phyloP scores from a whole-genome alignment of 306 rosid genomes.

The Vicia sativa region DNA sequence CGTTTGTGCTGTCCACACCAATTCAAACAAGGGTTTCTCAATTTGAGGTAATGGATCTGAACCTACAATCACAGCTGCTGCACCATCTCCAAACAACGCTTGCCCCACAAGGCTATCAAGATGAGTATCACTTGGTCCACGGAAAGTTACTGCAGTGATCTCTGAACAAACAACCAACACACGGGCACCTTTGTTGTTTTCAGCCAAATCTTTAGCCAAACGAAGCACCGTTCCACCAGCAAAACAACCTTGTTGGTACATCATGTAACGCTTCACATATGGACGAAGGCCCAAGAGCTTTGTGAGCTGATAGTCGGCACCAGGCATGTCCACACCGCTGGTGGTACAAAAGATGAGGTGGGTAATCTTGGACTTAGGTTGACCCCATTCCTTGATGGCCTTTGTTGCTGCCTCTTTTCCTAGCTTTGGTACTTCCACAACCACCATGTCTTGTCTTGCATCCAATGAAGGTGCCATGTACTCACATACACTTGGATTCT shows the following conservation, averaged over 20 bases:
- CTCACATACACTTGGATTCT: slow-evolving; percentile 36
- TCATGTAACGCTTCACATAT: slow-evolving; percentile 45
- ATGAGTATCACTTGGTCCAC: slow-evolving; percentile 41
- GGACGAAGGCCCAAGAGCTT: slow-evolving; percentile 38
- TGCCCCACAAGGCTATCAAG: slow-evolving; percentile 43
- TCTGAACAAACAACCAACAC: slow-evolving; percentile 41
- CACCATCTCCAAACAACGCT: slow-evolving; percentile 42
- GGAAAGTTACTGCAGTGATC: slow-evolving; percentile 39
- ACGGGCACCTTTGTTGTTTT: slow-evolving; percentile 39
- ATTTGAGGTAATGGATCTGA: slow-evolving; percentile 29
- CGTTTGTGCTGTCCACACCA: slow-evolving; percentile 41
- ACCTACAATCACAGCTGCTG: slow-evolving; percentile 41
- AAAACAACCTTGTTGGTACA: slow-evolving; percentile 43
- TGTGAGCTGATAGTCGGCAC: slow-evolving; percentile 46
- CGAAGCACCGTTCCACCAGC: slow-evolving; percentile 43
- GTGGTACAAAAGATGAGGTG: slow-evolving; percentile 42
- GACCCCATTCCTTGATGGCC: slow-evolving; percentile 42
- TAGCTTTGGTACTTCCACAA: slow-evolving; percentile 41
- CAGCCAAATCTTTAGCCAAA: slow-evolving; percentile 41
- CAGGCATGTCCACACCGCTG: slow-evolving; percentile 46
- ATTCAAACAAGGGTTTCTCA: slow-evolving; percentile 35
- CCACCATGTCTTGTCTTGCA: slow-evolving; percentile 48
- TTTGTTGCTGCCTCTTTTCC: slow-evolving; percentile 48
- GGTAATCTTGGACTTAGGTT: slow-evolving; percentile 38
- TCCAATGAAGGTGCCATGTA: slow-evolving; percentile 49